phyloP scores from a whole-genome alignment of 1,284 basidiomycete species.

The Microbotryum scabiosae region DNA sequence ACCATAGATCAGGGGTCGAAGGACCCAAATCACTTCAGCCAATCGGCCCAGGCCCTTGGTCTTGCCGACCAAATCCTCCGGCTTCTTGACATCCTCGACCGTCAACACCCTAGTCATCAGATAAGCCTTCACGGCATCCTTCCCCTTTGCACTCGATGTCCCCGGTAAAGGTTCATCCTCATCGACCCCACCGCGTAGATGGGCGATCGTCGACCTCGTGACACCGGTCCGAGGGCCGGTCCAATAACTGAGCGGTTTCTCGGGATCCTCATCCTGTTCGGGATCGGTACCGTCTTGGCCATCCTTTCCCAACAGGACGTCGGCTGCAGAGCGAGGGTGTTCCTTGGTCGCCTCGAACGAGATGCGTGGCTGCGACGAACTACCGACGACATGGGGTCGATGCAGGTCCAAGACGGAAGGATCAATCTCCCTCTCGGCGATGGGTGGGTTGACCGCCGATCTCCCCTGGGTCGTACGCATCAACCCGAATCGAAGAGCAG shows the following conservation, averaged over 20 bases:
- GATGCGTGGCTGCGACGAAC: background rate
- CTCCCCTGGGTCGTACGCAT: slow-evolving; percentile 38
- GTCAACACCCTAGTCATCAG: slow-evolving; percentile 34
- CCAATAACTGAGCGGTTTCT: slow-evolving; percentile 28
- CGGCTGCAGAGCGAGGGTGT: slow-evolving; percentile 14
- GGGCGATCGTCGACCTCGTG: slow-evolving; percentile 27
- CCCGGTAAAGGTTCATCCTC: background rate
- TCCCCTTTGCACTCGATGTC: background rate
- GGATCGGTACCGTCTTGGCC: background rate
- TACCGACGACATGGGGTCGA: slow-evolving; percentile 10
- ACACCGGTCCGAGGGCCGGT: slow-evolving; percentile 28
- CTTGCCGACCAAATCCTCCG: slow-evolving; percentile 33
- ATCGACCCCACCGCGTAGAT: slow-evolving; percentile 12
- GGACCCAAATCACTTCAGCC: slow-evolving; percentile 38
- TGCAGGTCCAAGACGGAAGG: slow-evolving; percentile 26
- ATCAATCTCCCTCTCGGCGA: slow-evolving; percentile 36
- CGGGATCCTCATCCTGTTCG: slow-evolving; percentile 3
- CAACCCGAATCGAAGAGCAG: slow-evolving; percentile 38
- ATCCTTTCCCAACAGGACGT: slow-evolving; percentile 13
- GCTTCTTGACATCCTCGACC: slow-evolving; percentile 34
- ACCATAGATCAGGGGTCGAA: slow-evolving; percentile 38
- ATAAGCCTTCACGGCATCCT: slow-evolving; percentile 32
- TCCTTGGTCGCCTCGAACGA: background rate
- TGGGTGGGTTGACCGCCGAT: slow-evolving; percentile 38
- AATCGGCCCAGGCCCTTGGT: slow-evolving; percentile 27